Evolutionary conservation across 225 moss, liverwort and hornwort genomes (phyloP).

Genomic region (Thuidium tamariscinum): DNA sequence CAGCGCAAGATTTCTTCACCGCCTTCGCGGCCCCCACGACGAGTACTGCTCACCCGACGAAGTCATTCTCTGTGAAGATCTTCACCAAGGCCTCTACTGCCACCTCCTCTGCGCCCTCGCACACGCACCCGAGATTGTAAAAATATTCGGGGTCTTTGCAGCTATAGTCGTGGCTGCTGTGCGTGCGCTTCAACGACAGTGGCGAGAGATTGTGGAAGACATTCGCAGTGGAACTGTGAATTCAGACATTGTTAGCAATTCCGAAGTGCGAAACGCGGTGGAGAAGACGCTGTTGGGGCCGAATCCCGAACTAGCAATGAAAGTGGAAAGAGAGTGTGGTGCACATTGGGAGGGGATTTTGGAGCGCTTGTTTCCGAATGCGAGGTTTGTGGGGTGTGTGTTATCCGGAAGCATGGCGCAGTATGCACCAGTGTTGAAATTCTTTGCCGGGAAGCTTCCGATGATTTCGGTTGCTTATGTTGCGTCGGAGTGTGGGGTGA

Average conservation of each 20-base stretch:
- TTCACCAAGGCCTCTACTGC: slow-evolving; percentile 41
- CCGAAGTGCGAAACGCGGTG: background rate
- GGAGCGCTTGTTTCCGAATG: slow-evolving; percentile 64
- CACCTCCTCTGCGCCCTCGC: slow-evolving; percentile 59
- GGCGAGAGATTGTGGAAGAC: slow-evolving; percentile 30
- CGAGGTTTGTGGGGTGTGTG: slow-evolving; percentile 19
- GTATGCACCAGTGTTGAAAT: slow-evolving; percentile 35
- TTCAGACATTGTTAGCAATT: background rate
- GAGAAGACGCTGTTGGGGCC: background rate
- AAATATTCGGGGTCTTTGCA: background rate
- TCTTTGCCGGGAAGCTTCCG: slow-evolving; percentile 27
- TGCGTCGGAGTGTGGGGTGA: slow-evolving; percentile 28
- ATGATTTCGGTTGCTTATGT: slow-evolving; percentile 23
- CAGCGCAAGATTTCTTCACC: background rate
- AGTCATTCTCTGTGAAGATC: slow-evolving; percentile 5
- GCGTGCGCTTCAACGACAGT: slow-evolving; percentile 3
- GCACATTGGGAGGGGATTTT: slow-evolving; percentile 41
- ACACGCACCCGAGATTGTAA: slow-evolving; percentile 14
- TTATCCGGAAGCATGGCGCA: slow-evolving; percentile 52
- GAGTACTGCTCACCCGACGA: slow-evolving; percentile 13
- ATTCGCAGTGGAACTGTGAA: slow-evolving; percentile 33
- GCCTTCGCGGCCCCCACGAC: background rate
- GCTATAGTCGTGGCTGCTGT: background rate
- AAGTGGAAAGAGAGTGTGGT: slow-evolving; percentile 14
- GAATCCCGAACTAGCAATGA: slow-evolving; percentile 1